Base-by-base conservation (phyloP, 2,329 filamentous ascomycete genomes). In the Graphiopsis chlorocephala region DNA sequence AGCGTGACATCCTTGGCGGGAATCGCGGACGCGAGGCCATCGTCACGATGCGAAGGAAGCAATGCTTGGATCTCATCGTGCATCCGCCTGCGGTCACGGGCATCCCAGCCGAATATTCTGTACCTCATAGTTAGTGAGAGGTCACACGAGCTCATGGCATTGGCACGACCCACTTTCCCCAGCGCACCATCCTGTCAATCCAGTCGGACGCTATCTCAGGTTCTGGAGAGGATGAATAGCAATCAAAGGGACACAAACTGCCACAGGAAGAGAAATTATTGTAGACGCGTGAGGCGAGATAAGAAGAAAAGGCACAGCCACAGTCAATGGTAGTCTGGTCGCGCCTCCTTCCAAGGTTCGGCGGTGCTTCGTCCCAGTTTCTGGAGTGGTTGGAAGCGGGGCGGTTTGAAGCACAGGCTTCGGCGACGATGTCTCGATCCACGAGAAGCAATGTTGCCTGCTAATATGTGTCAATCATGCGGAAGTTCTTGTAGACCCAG, bases 1-100 rank as follows among this genome's bases (percentile, higher is more conserved):
- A 93, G 93, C 67, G 94, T 97, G 67, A 97, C 93, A 72, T 95
- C 90, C 66, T 85, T 83, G 14, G 93, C 83, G 1, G 91, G 86
- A 38, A 94, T 88, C 29, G 90, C 87, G 12, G 91, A 88, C 48
- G 87, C 78, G 50, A 88, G 79, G 0, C 82, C 75, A 14, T 85
- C 84, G 69, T 86, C 82, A 70, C 82, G 82, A 69, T 88, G 85
- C 15, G 81, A 82, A 1, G 90, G 89, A 2, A 93, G 85, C 15
- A 93, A 74, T 23, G 74, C 69, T 56, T 75, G 74, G 64, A 79
- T 70, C 68, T 82, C 80, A 70, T 82, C 79, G 65, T 78, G 76
- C 10, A 79, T 55, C 47, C 70, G 77, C 28, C 76, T 73, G 56
- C 76, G 73, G 66, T 80, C 77, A 33, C 74, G 72, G 64, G 76